Evolutionary conservation across 129 eudicot species (phyloP), one percentile per base, ranked within the genome.

Genomic region (Rutidosis leptorrhynchoides): DNA sequence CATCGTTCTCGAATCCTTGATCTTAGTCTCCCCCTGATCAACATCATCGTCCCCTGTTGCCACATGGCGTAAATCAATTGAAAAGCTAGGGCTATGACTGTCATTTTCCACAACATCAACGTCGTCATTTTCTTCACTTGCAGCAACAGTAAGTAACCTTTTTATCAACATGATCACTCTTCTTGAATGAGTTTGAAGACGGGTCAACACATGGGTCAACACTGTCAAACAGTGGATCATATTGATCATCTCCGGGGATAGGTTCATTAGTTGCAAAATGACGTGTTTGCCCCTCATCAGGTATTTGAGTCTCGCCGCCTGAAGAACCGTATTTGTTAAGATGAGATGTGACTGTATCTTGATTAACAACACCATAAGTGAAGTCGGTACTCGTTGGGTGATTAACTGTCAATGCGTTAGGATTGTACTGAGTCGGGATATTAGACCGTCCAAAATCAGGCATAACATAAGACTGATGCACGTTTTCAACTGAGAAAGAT

Each of bases 171-270:
- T 23, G 49, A 58, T 77, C 71, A 21, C 72, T 66, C 73, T 69
- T 77, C 70, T 32, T 79, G 33, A 70, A 27, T n/a, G 79, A 73
- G 61, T 69, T 74, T 49, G 84, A 74, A 68, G 83, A 74, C 28
- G 88, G 97, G 49, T 90, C 95, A 60, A 89, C 72, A 78, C 95
- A 74, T 35, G 88, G 97, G 49, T 90, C 95, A 60, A 89, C 72
- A 78, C 95, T 85, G 77, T 89, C 96, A 56, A 69, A 83, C 45
- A 86, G 72, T 26, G 97, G 97, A 79, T 90, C 97, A 80, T 90
- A 90, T 74, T 92, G 96, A 65, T 83, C 87, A 65, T 82, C 80
- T 23, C 68, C 78, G 20, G 95, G 71, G 60, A 46, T 62, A 26
- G 68, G 82, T 42, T 67, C 46, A 32, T 59, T 68, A 23, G 53